Evolutionary conservation across 2,329 filamentous ascomycete species (phyloP), one percentile per base, ranked within the genome.

Genomic region (Epicoccum nigrum): DNA sequence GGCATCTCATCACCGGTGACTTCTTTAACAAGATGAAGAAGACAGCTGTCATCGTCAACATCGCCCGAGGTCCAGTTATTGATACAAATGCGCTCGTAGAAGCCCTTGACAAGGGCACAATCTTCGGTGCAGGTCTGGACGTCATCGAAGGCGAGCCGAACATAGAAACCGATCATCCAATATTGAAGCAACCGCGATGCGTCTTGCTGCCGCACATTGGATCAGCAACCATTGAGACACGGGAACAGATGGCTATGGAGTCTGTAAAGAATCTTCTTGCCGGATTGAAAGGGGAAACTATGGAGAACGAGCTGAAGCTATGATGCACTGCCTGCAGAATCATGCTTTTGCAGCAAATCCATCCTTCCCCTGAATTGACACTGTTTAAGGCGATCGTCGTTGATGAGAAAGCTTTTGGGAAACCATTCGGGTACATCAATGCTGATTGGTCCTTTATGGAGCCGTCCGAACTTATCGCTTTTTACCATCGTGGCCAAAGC

Each of bases 141-240:
- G 82, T 84, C 5, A 83, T 79, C 49, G 81, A 84, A 64, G 73
- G 76, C 31, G 82, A 85, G 65, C 80, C 79, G 32, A 78, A 75
- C 41, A 76, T 79, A 39, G 51, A 55, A n/a, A 59, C 56, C 7
- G 74, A 84, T 54, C 72, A 76, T 6, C 81, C 79, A 0, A 68
- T 81, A 25, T 54, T 82, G 39, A 75, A 74, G 31, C 72, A 81
- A 49, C 71, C 74, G 48, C 76, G 79, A 38, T 76, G 74, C 27
- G 80, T 85, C 58, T 63, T 85, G 51, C 67, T 84, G 44, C 83
- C 83, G 37, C 83, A 85, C 60, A 81, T 85, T 58, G 83, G 83
- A 3, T 84, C 81, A 1, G 77, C 76, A 42, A 84, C 81, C 3
- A 79, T 78, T 59, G 82, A 84, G 68, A 84, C 81, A 4, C 79